Conservation (phyloP, 768 basidiomycete species). For the Hericium coralloides region DNA sequence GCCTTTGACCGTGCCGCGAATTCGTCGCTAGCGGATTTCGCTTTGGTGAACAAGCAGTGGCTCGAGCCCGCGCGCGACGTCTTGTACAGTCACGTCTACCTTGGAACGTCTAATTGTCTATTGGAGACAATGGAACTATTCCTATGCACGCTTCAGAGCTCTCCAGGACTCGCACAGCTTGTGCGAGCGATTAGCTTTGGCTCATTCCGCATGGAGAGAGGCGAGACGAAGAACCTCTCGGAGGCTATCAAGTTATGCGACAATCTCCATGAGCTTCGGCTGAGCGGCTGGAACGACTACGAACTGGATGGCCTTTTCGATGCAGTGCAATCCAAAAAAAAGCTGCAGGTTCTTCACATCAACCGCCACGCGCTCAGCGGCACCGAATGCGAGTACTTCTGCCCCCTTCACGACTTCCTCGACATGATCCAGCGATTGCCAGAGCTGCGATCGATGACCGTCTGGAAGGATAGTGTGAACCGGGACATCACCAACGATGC, state of each 20-base stretch:
- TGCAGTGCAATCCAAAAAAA: no score
- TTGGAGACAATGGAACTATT: background rate
- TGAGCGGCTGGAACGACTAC: background rate
- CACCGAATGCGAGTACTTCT: background rate
- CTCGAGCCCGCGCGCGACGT: background rate
- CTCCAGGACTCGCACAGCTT: background rate
- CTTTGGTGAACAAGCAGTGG: background rate
- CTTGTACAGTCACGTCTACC: background rate
- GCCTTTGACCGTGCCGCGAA: no score
- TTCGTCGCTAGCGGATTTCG: background rate
- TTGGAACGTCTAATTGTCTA: background rate
- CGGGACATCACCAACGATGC: no score
- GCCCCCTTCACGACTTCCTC: background rate
- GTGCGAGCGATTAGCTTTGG: background rate
- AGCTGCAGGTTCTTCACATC: background rate
- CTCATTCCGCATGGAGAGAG: background rate
- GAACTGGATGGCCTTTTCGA: no score
- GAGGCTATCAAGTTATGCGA: background rate
- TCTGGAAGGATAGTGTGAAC: no score
- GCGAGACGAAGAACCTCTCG: background rate
- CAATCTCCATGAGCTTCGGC: background rate
- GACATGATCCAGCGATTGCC: background rate
- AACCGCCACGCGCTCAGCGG: background rate
- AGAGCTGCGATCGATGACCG: background rate
- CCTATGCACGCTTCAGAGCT: background rate